Evolutionary conservation across 129 eudicot species (phyloP).

Genomic region (Calendula officinalis): DNA sequence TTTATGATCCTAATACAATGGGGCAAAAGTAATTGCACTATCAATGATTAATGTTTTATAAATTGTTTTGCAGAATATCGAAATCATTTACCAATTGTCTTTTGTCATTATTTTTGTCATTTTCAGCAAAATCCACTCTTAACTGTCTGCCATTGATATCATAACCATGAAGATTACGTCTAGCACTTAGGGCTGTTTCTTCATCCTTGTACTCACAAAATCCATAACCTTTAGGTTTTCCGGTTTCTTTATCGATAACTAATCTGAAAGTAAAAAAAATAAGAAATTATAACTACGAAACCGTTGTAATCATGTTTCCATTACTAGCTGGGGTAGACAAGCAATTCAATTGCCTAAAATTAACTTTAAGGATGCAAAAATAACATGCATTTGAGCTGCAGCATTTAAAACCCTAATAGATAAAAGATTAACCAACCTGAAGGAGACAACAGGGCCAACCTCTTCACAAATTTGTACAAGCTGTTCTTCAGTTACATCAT

Average conservation of each 20-base stretch:
- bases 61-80: slow-evolving; percentile 2
- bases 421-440: slow-evolving; percentile 48
- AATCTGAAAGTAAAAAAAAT: slow-evolving; percentile 43
- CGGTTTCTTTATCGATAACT: slow-evolving; percentile 91
- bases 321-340: background rate
- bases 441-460: slow-evolving; percentile 93
- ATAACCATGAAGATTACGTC: slow-evolving; percentile 92
- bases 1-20: background rate
- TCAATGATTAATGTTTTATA: background rate
- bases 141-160: slow-evolving; percentile 95
- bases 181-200: slow-evolving; percentile 97
- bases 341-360: background rate
- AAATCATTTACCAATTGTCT: slow-evolving; percentile 58
- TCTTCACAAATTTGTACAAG: slow-evolving; percentile 92
- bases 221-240: slow-evolving; percentile 97
- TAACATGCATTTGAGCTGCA: background rate
- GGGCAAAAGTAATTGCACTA: background rate
- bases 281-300: background rate
- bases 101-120: slow-evolving; percentile 78
- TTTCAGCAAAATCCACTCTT: slow-evolving; percentile 98
- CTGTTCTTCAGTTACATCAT: slow-evolving; percentile 98
- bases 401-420: too few species aligned
- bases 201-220: slow-evolving; percentile 98
- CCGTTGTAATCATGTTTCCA: background rate
- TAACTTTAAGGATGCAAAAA: background rate